phyloP scores from a whole-genome alignment of 352 stramenopile genomes.

The Phytophthora pini region DNA sequence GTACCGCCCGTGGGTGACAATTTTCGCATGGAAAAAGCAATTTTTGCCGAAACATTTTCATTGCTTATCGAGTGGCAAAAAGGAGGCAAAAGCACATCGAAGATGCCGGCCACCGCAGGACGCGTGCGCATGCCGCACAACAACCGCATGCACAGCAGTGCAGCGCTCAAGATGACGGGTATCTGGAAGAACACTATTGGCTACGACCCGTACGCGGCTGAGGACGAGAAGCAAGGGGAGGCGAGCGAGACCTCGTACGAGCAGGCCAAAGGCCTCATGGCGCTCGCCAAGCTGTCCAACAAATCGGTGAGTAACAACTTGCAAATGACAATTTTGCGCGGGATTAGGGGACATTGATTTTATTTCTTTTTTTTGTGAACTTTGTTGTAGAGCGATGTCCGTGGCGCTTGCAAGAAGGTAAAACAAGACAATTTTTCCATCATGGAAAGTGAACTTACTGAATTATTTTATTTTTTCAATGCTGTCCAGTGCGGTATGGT shows the following conservation, averaged over 20 bases:
- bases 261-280: constrained; percentile 94
- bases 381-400: constrained; percentile 64
- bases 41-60: not conserved
- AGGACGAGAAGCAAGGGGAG: constrained; percentile 55
- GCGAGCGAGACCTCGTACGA: constrained; percentile 82
- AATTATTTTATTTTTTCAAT: constrained; percentile 7
- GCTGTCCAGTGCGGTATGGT: constrained; percentile 82
- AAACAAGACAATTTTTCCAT: not conserved
- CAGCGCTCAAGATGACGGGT: constrained; percentile 94
- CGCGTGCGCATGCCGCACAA: constrained; percentile 97
- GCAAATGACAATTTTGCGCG: not conserved
- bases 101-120: constrained; percentile 89
- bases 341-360: constrained; percentile 5
- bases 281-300: constrained; percentile 95
- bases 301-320: constrained; percentile 68
- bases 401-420: constrained; percentile 88
- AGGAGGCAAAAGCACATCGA: not conserved
- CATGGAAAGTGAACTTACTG: not conserved
- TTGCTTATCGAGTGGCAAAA: not conserved
- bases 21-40: constrained; percentile 6
- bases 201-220: constrained; percentile 94
- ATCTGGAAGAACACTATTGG: constrained; percentile 98
- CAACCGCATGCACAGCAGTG: constrained; percentile 96
- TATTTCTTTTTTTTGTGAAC: constrained; percentile 6
- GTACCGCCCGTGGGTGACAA: not conserved